These are phyloP conservation scores for Pseudotulostoma volvatum DNA, from an alignment of 495 filamentous ascomycete genomes.

Conservation along the genomic window DNA sequence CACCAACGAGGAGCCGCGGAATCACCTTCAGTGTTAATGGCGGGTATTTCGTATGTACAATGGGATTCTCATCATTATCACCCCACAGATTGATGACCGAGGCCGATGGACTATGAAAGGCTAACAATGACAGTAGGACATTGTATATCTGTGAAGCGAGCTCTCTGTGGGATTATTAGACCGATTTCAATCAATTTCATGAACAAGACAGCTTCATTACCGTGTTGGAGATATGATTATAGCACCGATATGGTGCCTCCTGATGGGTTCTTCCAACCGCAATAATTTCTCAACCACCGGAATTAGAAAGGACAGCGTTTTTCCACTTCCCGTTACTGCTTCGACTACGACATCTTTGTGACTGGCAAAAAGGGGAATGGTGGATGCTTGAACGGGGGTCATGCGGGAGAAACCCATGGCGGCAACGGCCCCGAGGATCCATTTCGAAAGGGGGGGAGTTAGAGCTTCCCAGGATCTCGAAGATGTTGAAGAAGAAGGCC, in stretches of 20 bases:
- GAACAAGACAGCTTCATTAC: too few relatives aligned
- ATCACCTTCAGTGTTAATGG: conserved; percentile 42
- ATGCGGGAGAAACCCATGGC: conserved; percentile 75
- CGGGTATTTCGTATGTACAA: conserved; percentile 21
- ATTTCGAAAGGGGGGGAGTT: conserved; percentile 65
- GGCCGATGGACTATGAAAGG: conserved; percentile 68
- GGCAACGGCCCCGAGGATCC: conserved; percentile 71
- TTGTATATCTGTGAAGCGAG: conserved; percentile 79
- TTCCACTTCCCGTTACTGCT: conserved; percentile 90
- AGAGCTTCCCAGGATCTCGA: conserved; percentile 64
- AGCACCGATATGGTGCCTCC: conserved; percentile 74
- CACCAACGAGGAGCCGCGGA: conserved; percentile 81
- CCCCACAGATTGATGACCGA: conserved; percentile 36
- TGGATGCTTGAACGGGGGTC: conserved; percentile 90
- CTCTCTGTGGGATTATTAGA: conserved; percentile 37
- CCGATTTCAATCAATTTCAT: neutral
- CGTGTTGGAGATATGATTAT: conserved; percentile 85
- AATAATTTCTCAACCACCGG: conserved; percentile 76
- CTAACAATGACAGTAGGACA: conserved; percentile 59
- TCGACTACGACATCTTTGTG: conserved; percentile 97
- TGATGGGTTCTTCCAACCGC: conserved; percentile 55
- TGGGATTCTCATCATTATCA: conserved; percentile 36
- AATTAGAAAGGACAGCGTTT: conserved; percentile 82
- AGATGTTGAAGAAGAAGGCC: conserved; percentile 18
- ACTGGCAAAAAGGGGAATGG: conserved; percentile 76